These are phyloP conservation scores for Ichthyophthirius multifiliis DNA, from an alignment of 169 alveolate genomes.

Conservation along the genomic window DNA sequence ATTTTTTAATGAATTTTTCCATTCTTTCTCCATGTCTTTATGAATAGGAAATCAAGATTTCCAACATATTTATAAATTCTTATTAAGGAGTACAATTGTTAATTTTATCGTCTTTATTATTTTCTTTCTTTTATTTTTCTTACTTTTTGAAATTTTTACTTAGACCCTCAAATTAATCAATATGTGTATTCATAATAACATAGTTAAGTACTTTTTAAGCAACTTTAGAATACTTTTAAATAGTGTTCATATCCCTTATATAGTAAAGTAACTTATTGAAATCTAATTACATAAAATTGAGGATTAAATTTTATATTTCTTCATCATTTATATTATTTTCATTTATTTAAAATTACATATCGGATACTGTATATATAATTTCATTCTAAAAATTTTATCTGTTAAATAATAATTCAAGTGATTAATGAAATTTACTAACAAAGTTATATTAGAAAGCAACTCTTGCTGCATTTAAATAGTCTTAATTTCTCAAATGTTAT, in stretches of 20 bases:
- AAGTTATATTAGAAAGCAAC: conserved; percentile 70
- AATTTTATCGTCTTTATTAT: not conserved
- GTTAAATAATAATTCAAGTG: conserved; percentile 30
- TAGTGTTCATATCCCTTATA: conserved; percentile 53
- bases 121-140: conserved; percentile 18
- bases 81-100: not conserved
- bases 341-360: not conserved
- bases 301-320: conserved; percentile 8
- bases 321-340: not conserved
- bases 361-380: not conserved
- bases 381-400: not conserved
- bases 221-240: conserved; percentile 31
- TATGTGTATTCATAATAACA: conserved; percentile 28
- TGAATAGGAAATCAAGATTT: conserved; percentile 38
- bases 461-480: conserved; percentile 73
- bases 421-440: conserved; percentile 45
- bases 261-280: conserved; percentile 29
- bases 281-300: not conserved
- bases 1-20: conserved; percentile 27
- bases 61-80: conserved; percentile 21
- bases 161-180: conserved; percentile 9
- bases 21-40: conserved; percentile 58
- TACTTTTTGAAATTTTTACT: not conserved
- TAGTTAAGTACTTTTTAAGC: conserved; percentile 44
- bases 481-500: conserved; percentile 56